Percentiles rank a stretch among this genome's conserved stretches.
phyloP scores from a whole-genome alignment of 208 protist species.

The Trypanosoma congolense region DNA sequence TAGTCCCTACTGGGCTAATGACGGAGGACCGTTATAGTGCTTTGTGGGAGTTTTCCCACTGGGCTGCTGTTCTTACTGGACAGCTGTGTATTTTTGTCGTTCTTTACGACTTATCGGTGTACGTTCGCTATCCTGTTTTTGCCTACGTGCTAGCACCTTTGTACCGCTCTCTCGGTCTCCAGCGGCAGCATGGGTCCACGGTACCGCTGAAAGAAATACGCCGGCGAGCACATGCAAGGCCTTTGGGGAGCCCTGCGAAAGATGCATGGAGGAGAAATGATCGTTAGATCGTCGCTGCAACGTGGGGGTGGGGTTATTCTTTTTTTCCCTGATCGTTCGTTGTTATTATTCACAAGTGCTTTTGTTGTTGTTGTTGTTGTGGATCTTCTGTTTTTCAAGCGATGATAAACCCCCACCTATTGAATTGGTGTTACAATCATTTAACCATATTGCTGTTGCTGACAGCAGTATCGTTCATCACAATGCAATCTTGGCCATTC shows the following conservation, averaged over 20 bases:
- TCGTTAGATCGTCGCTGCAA: too few relatives aligned
- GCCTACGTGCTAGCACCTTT: constrained; percentile 54
- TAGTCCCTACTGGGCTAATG: constrained; percentile 56
- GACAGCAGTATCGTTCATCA: too few relatives aligned
- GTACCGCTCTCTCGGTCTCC: constrained; percentile 45
- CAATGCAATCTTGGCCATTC: too few relatives aligned
- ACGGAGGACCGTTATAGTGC: constrained; percentile 50
- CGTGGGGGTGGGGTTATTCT: too few relatives aligned
- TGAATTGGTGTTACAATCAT: too few relatives aligned
- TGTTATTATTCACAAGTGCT: too few relatives aligned
- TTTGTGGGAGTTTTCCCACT: constrained; percentile 71
- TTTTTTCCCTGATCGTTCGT: too few relatives aligned
- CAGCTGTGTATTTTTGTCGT: constrained; percentile 58
- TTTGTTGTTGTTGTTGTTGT: too few relatives aligned
- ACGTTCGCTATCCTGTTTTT: constrained; percentile 74
- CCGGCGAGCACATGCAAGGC: constrained; percentile 28
- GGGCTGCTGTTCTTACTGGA: constrained; percentile 45
- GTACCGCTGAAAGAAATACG: constrained; percentile 43
- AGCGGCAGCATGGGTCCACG: constrained; percentile 24
- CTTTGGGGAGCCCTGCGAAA: constrained; percentile 48
- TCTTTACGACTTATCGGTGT: constrained; percentile 75
- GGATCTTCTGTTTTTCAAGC: too few relatives aligned
- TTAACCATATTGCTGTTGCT: too few relatives aligned
- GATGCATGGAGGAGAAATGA: constrained; percentile 32
- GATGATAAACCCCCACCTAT: too few relatives aligned